Base-by-base conservation (phyloP, 2,329 filamentous ascomycete species). In the Rosellinia necatrix region DNA sequence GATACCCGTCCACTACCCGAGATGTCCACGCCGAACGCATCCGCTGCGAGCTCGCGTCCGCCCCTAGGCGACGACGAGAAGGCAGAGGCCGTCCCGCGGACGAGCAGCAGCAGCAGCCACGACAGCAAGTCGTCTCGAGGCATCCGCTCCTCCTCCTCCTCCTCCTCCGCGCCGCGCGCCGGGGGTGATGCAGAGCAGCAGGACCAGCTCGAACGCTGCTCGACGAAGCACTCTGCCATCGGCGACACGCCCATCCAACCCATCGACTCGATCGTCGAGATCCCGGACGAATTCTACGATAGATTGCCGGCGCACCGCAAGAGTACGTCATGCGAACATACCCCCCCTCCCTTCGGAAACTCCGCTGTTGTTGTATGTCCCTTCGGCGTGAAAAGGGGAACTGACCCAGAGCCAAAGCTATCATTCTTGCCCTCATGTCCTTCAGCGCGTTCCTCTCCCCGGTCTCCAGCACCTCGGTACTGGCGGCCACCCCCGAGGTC, bases 371-470 rank as follows among this genome's bases (percentile, higher is more conserved):
- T 19, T 9, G 8, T 12, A n/a, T 19, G 29, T 40, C 27, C 27
- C 21, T 22, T 21, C 22, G 21, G 9, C 9, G 10, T 17, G 2
- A 7, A 5, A n/a, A 12, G 41, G 21, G 29, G 6, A 12, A 24
- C 58, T 61, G 24, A 63, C 49, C 17, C 3, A 3, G 35, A 17
- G 9, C 10, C 13, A 5, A 40, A 63, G 61, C 79, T 2, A 66
- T 85, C 58, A 89, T 93, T 49, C 86, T 91, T 13, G 75, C 77
- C 8, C 80, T 92, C 5, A 74, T 92, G 49, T 87, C 88, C 0
- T 90, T 87, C 68, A 91, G 88, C 72, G 85, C 87, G 22, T 91
- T 93, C 61, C 76, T 93, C 40, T 86, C 90, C 1, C 90, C 90
- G 0, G 82, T 91, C 21, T 88, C 85, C 10, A 90, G 85, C 34